Evolutionary conservation across 345 rosid genomes (phyloP).

Genomic region (Arabis alpina): DNA sequence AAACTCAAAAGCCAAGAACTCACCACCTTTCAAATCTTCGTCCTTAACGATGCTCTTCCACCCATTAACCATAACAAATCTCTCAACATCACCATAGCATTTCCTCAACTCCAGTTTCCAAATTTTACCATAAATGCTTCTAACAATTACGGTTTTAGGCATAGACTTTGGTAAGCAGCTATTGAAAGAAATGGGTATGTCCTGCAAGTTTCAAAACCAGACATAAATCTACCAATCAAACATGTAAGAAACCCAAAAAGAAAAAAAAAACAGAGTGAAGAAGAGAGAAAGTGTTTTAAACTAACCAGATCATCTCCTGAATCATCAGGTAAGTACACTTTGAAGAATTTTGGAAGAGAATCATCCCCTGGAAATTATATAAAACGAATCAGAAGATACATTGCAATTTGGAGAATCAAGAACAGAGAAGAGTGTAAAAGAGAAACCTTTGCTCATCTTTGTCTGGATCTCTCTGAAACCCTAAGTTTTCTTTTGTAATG

Average conservation of each 20-base stretch:
- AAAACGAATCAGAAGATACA: neutral
- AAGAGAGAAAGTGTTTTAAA: neutral
- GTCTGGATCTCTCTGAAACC: neutral
- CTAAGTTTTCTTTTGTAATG: neutral
- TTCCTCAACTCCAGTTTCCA: slow-evolving; percentile 28
- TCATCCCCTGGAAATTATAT: neutral
- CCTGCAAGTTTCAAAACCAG: slow-evolving; percentile 26
- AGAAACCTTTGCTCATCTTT: slow-evolving; percentile 35
- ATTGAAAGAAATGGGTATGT: slow-evolving; percentile 29
- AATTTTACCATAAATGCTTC: slow-evolving; percentile 24
- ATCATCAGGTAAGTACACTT: slow-evolving; percentile 34
- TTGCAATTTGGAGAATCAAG: slow-evolving; percentile 9
- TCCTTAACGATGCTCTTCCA: slow-evolving; percentile 30
- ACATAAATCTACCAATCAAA: slow-evolving; percentile 13
- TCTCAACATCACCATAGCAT: slow-evolving; percentile 12
- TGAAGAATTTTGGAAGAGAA: slow-evolving; percentile 40
- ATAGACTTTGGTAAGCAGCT: slow-evolving; percentile 3
- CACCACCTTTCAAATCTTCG: slow-evolving; percentile 29
- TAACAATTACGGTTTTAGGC: slow-evolving; percentile 27
- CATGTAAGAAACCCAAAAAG: neutral
- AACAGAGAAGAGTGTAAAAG: slow-evolving; percentile 15
- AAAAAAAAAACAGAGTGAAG: slow-evolving; percentile 15
- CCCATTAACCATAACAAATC: slow-evolving; percentile 7
- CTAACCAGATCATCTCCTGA: slow-evolving; percentile 36
- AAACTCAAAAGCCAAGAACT: slow-evolving; percentile 35